A percentile compares a stretch with the other conserved stretches of the same genome.
Evolutionary conservation across 1,284 basidiomycete genomes (phyloP).

Genomic region (Irpex sp.): DNA sequence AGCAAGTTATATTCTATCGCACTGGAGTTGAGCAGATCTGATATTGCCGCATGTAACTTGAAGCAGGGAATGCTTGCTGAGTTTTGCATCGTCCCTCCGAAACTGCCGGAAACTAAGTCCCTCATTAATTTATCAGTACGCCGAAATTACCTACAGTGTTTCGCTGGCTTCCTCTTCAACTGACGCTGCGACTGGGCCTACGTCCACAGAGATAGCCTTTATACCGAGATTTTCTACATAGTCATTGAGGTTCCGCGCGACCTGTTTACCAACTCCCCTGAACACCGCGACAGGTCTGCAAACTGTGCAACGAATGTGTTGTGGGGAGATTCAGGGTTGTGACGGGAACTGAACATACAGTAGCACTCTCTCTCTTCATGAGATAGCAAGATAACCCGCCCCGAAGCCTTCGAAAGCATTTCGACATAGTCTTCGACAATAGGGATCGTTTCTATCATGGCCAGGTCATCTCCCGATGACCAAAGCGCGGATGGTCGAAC

Average conservation of each 20-base stretch:
- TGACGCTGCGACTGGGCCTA: slow-evolving; percentile 16
- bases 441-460: slow-evolving; percentile 25
- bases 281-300: slow-evolving; percentile 14
- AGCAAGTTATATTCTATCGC: not conserved
- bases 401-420: slow-evolving; percentile 25
- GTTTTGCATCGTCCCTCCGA: not conserved
- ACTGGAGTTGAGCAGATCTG: not conserved
- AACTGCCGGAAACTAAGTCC: not conserved
- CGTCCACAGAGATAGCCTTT: slow-evolving; percentile 22
- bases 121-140: not conserved
- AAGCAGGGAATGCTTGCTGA: not conserved
- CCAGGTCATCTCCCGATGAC: slow-evolving; percentile 9
- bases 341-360: slow-evolving; percentile 1
- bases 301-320: slow-evolving; percentile 11
- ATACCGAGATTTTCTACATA: slow-evolving; percentile 21
- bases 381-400: slow-evolving; percentile 27
- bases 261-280: slow-evolving; percentile 4
- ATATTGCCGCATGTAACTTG: not conserved
- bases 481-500: not conserved
- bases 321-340: slow-evolving; percentile 4
- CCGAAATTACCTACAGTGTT: not conserved
- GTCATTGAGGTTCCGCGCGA: slow-evolving; percentile 20
- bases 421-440: slow-evolving; percentile 27
- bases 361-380: slow-evolving; percentile 12
- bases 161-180: not conserved